Evolutionary conservation across 495 filamentous ascomycete genomes (phyloP).

Genomic region (Aspergillus nanangensis): DNA sequence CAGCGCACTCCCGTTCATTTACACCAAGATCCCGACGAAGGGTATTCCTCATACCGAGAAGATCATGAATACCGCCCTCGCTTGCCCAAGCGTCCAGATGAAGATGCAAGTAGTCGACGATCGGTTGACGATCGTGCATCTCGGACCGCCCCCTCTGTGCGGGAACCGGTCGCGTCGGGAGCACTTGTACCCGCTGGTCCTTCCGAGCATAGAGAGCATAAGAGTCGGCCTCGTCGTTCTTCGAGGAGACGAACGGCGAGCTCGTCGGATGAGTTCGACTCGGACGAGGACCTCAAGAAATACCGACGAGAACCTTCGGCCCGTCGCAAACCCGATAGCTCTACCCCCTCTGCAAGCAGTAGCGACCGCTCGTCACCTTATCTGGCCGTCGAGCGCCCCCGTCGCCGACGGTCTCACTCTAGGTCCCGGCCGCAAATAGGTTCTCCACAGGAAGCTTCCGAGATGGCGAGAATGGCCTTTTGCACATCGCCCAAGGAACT

Average conservation of each 20-base stretch:
- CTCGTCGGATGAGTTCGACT: slow-evolving; percentile 28
- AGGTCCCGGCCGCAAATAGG: slow-evolving; percentile 12
- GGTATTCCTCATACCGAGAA: slow-evolving; percentile 27
- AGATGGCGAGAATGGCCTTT: no score
- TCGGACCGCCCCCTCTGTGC: neutral
- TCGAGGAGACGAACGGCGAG: slow-evolving; percentile 25
- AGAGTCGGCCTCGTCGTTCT: slow-evolving; percentile 25
- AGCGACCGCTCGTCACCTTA: slow-evolving; percentile 7
- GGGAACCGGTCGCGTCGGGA: neutral
- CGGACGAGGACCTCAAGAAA: slow-evolving; percentile 36
- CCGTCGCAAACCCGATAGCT: slow-evolving; percentile 13
- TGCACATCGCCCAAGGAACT: no score
- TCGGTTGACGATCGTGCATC: slow-evolving; percentile 26
- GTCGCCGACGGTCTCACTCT: slow-evolving; percentile 21
- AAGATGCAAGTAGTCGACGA: slow-evolving; percentile 16
- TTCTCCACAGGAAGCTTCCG: no score
- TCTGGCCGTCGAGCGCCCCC: slow-evolving; percentile 7
- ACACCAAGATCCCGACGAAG: slow-evolving; percentile 38
- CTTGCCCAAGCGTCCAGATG: slow-evolving; percentile 23
- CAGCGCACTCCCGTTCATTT: slow-evolving; percentile 32
- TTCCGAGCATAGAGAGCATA: no score
- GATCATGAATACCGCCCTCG: slow-evolving; percentile 21
- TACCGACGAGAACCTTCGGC: slow-evolving; percentile 29
- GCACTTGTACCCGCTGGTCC: neutral
- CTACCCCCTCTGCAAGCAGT: slow-evolving; percentile 14